These are phyloP conservation scores for Hordeum marinum DNA, from an alignment of 176 grass and related monocot genomes.

Conservation along the genomic window DNA sequence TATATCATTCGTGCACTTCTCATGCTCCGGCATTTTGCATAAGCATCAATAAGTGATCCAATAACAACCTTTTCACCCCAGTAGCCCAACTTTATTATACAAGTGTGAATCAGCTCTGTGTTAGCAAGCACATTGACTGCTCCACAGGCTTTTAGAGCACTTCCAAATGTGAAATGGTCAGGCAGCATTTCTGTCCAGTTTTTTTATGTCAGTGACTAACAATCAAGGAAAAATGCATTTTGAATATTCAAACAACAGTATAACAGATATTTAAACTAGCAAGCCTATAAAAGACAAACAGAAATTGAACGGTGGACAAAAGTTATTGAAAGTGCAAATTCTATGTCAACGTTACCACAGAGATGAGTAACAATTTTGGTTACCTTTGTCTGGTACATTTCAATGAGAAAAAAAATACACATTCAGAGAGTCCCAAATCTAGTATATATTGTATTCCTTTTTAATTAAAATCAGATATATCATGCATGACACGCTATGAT, in stretches of 20 bases:
- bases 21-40: constrained; percentile 66
- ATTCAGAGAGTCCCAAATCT: background rate
- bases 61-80: constrained; percentile 36
- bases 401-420: background rate
- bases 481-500: background rate
- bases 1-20: constrained; percentile 44
- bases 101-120: constrained; percentile 52
- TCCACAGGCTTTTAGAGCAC: constrained; percentile 56
- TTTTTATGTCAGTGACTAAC: background rate
- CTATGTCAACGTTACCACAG: background rate
- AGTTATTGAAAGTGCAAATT: background rate
- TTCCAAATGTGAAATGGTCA: constrained; percentile 78
- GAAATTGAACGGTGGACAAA: background rate
- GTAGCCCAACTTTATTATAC: constrained; percentile 62
- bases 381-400: background rate
- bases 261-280: background rate
- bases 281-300: background rate
- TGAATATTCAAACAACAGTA: background rate
- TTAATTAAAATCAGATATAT: background rate
- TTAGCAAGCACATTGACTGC: constrained; percentile 20
- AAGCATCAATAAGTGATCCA: constrained; percentile 68
- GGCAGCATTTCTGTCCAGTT: constrained; percentile 46
- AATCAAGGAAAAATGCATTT: background rate
- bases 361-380: background rate
- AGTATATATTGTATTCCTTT: background rate